Conservation (phyloP, 805 yeast genomes). For the Kockiozyma suomiensis region DNA sequence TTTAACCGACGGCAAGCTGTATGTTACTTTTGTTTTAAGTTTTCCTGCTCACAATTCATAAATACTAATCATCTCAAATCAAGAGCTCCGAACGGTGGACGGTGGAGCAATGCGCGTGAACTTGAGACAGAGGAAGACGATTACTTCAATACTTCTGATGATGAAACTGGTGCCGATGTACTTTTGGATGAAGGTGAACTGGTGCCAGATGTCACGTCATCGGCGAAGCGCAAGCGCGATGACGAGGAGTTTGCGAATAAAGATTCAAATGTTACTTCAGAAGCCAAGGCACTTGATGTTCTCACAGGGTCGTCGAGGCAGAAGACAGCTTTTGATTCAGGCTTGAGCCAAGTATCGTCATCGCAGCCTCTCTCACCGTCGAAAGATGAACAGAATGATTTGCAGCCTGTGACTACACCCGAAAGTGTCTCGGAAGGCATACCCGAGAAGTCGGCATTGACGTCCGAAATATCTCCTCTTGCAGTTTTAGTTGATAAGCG, state of each 20-base stretch:
- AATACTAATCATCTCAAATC: not conserved
- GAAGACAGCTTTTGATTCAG: too few species aligned
- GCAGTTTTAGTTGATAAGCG: conserved; percentile 26
- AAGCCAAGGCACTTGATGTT: too few species aligned
- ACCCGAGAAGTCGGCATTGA: not conserved
- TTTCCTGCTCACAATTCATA: too few species aligned
- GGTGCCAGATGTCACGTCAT: too few species aligned
- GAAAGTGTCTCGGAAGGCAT: not conserved
- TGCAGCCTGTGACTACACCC: too few species aligned
- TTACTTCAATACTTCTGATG: conserved; percentile 35
- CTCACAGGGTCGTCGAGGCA: too few species aligned
- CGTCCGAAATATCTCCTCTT: not conserved
- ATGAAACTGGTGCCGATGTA: conserved; percentile 10
- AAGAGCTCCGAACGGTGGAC: not conserved
- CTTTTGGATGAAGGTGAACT: not conserved
- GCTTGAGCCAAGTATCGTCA: too few species aligned
- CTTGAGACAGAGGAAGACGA: conserved; percentile 28
- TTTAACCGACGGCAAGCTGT: conserved; percentile 9
- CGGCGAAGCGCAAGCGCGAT: not conserved
- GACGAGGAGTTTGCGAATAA: not conserved
- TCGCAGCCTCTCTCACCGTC: too few species aligned
- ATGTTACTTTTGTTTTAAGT: not conserved
- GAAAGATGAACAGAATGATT: too few species aligned
- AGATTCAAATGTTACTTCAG: not conserved
- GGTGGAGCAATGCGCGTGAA: conserved; percentile 20